Evolutionary conservation across 371 early-diverging fungal species (phyloP).

Genomic region (Sporodiniella umbellata): DNA sequence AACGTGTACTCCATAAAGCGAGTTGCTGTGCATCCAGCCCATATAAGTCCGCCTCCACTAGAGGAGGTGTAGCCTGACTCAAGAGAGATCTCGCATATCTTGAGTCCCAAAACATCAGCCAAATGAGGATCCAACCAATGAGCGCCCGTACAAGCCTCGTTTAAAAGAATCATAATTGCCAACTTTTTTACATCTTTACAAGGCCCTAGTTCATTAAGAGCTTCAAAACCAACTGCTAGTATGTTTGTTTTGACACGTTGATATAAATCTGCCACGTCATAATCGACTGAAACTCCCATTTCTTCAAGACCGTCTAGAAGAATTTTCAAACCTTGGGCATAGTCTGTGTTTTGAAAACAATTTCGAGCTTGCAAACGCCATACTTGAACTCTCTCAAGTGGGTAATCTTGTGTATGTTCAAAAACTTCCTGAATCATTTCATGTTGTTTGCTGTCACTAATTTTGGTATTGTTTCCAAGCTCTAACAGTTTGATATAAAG

Average conservation of each 20-base stretch:
- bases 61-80: constrained; percentile 29
- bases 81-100: constrained; percentile 36
- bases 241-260: constrained; percentile 15
- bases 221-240: constrained; percentile 20
- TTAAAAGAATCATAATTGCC: constrained; percentile 32
- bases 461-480: constrained; percentile 16
- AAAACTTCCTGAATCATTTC: constrained; percentile 24
- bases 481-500: constrained; percentile 34
- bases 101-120: constrained; percentile 32
- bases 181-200: constrained; percentile 22
- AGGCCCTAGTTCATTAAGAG: constrained; percentile 9
- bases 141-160: constrained; percentile 40
- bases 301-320: constrained; percentile 31
- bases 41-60: constrained; percentile 38
- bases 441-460: neutral
- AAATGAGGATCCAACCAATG: constrained; percentile 37
- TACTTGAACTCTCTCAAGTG: constrained; percentile 33
- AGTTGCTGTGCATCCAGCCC: constrained; percentile 35
- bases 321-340: constrained; percentile 27
- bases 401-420: constrained; percentile 21
- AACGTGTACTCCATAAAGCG: constrained; percentile 28
- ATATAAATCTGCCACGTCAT: constrained; percentile 13
- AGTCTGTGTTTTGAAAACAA: constrained; percentile 32
- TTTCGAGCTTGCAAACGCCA: constrained; percentile 35
- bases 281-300: constrained; percentile 19